Conservation (phyloP, 306 rosid genomes). For the Cicer bijugum region DNA sequence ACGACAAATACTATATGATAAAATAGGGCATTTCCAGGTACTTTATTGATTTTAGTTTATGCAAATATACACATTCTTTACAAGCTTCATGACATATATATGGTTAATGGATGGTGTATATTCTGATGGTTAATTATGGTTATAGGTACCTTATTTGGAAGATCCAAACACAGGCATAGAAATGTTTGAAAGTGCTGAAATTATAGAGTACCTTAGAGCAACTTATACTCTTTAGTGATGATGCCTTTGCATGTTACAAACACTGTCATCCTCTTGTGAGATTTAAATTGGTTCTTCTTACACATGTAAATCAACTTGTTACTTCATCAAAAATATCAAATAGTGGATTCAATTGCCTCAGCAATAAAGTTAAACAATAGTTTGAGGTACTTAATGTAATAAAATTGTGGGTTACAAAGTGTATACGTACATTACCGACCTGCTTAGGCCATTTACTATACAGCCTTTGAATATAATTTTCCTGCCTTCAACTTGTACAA, state of each 20-base stretch:
- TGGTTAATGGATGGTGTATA: constrained; percentile 23
- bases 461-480: background rate
- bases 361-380: background rate
- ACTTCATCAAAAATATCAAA: background rate
- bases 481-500: background rate
- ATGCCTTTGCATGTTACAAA: background rate
- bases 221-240: constrained; percentile 65
- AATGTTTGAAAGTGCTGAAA: constrained; percentile 98
- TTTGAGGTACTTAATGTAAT: background rate
- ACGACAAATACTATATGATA: constrained; percentile 66
- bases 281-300: constrained; percentile 32
- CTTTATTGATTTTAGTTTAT: constrained; percentile 12
- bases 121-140: constrained; percentile 32
- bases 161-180: constrained; percentile 96
- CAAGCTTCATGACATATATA: constrained; percentile 35
- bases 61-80: background rate
- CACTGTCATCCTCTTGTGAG: constrained; percentile 10
- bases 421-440: background rate
- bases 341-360: constrained; percentile 37
- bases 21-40: constrained; percentile 87
- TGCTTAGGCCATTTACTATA: background rate
- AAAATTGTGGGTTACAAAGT: background rate
- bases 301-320: constrained; percentile 19
- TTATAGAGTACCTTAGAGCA: constrained; percentile 77
- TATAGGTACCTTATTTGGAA: constrained; percentile 85